Conservation (phyloP, 2,329 filamentous ascomycete genomes). For the Fusarium sp. region DNA sequence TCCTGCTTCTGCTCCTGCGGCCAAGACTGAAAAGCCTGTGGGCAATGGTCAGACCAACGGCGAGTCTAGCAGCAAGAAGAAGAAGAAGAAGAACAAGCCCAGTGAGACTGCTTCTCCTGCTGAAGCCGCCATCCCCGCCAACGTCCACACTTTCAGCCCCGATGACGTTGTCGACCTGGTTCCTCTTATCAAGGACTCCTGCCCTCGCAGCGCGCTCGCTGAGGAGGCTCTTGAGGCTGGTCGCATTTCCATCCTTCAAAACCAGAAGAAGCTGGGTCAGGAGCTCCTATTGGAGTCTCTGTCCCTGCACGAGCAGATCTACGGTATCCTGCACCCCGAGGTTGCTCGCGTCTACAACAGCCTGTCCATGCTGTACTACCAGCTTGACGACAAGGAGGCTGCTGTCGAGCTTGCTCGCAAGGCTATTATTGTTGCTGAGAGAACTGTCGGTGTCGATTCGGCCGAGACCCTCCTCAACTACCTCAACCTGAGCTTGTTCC, state of each 20-base stretch:
- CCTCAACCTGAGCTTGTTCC: conserved; percentile 92
- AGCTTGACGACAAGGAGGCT: conserved; percentile 96
- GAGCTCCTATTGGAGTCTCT: conserved; percentile 96
- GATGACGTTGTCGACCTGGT: conserved; percentile 93
- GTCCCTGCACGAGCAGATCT: conserved; percentile 97
- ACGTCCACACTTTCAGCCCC: conserved; percentile 69
- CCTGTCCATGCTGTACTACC: conserved; percentile 94
- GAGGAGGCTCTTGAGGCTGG: conserved; percentile 97
- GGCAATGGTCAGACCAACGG: conserved; percentile 57
- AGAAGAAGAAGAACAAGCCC: conserved; percentile 72
- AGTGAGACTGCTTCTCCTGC: conserved; percentile 67
- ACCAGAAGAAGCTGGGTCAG: conserved; percentile 94
- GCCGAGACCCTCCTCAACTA: conserved; percentile 95
- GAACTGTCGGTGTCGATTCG: conserved; percentile 92
- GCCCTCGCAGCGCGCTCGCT: conserved; percentile 87
- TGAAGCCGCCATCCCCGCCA: conserved; percentile 56
- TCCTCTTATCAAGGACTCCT: conserved; percentile 94
- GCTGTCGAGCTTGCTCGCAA: conserved; percentile 96
- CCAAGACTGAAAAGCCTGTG: conserved; percentile 48
- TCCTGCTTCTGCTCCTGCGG: neutral
- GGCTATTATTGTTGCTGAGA: conserved; percentile 94
- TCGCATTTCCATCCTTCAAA: conserved; percentile 93
- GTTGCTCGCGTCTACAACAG: conserved; percentile 96
- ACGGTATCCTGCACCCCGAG: conserved; percentile 95
- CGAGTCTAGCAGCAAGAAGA: conserved; percentile 61